Evolutionary conservation across 805 yeast species (phyloP).

Genomic region (Clavispora carvajalis): DNA sequence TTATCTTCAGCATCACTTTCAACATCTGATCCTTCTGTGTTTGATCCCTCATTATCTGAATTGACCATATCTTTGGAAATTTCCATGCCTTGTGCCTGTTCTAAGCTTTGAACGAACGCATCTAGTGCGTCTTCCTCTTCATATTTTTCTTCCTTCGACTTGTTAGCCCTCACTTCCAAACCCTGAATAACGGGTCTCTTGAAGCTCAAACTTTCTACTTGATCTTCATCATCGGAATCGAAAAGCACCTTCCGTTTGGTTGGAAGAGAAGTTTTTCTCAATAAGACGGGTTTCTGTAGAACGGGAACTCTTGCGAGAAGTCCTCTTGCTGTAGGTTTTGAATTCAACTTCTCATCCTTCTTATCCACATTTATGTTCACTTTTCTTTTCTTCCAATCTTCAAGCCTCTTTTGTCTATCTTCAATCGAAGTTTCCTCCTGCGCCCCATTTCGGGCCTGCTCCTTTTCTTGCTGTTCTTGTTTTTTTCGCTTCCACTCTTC

Average conservation of each 20-base stretch:
- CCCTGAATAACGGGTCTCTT: conserved; percentile 15
- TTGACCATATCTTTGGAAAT: neutral
- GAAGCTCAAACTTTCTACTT: conserved; percentile 12
- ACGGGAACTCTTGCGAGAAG: neutral
- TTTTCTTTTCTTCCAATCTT: conserved; percentile 47
- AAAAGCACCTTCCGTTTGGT: conserved; percentile 11
- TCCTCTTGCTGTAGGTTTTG: neutral
- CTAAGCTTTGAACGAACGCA: conserved; percentile 10
- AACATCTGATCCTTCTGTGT: conserved; percentile 5
- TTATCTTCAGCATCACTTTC: conserved; percentile 25
- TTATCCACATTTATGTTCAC: neutral
- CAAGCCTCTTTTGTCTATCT: conserved; percentile 31
- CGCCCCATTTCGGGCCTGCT: conserved; percentile 6
- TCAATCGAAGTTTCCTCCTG: conserved; percentile 4
- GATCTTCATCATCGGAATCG: conserved; percentile 25
- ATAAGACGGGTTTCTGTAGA: neutral
- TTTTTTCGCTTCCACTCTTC: conserved; percentile 18
- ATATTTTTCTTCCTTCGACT: too few species aligned
- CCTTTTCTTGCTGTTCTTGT: conserved; percentile 7
- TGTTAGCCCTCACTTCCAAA: too few species aligned
- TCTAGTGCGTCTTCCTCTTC: conserved; percentile 25
- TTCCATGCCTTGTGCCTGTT: neutral
- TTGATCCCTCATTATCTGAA: neutral
- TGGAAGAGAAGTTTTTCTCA: neutral
- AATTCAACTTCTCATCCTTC: neutral